phyloP scores from a whole-genome alignment of 2,329 filamentous ascomycete species.

The Diaporthe destruens region DNA sequence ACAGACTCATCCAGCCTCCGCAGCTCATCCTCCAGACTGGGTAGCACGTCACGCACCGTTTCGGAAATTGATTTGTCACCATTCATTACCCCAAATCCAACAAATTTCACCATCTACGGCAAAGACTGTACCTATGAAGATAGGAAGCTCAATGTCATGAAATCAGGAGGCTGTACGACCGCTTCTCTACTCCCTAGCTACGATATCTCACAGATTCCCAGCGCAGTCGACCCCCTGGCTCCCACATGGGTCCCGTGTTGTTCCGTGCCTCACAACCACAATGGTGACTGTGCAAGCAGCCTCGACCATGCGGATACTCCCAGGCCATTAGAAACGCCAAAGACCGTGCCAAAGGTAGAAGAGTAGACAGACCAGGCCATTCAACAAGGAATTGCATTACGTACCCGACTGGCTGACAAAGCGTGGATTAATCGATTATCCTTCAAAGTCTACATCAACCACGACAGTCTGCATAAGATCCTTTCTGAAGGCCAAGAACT shows the following conservation, averaged over 20 bases:
- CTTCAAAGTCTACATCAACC: background rate
- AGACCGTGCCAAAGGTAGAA: background rate
- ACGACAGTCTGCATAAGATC: background rate
- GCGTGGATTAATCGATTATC: too few species aligned
- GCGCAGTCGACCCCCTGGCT: background rate
- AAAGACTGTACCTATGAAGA: background rate
- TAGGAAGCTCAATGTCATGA: background rate
- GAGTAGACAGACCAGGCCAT: background rate
- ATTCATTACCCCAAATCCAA: background rate
- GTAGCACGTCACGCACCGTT: too few species aligned
- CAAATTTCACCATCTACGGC: background rate
- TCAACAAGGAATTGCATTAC: background rate
- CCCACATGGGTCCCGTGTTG: too few species aligned
- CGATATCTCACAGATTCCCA: background rate
- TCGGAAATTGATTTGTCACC: background rate
- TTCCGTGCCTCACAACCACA: rapidly evolving
- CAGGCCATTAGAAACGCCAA: background rate
- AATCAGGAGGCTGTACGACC: too few species aligned
- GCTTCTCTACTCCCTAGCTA: background rate
- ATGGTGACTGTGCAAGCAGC: too few species aligned
- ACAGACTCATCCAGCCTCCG: too few species aligned
- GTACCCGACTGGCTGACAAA: background rate
- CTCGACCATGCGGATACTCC: rapidly evolving
- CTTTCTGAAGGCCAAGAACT: background rate
- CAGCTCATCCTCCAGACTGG: too few species aligned